Evolutionary conservation across 2,329 filamentous ascomycete species (phyloP).

Genomic region (Aspergillus persii): DNA sequence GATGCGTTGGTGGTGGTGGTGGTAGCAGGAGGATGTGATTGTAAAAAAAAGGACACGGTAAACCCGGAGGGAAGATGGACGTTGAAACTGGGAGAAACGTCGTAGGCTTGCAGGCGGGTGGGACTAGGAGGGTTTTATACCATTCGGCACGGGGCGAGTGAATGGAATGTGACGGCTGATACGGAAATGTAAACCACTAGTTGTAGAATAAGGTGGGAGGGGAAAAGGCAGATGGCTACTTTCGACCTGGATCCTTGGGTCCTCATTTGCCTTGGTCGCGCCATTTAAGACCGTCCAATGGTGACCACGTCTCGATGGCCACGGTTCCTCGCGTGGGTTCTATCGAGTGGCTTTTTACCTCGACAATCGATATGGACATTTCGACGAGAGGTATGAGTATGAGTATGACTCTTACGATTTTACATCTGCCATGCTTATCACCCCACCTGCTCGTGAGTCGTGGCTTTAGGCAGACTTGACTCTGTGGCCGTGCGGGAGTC

Average conservation of each 20-base stretch:
- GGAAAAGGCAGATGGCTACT: not conserved
- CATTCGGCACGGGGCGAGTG: slow-evolving; percentile 9
- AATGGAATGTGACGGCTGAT: slow-evolving; percentile 7
- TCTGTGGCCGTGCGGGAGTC: not conserved
- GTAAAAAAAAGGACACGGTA: not conserved
- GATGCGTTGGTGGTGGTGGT: not conserved
- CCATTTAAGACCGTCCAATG: not conserved
- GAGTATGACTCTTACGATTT: not conserved
- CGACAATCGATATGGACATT: not conserved
- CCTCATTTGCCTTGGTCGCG: not conserved
- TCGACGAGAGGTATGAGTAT: too few relatives aligned
- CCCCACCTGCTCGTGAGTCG: not conserved
- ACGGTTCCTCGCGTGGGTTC: slow-evolving; percentile 29
- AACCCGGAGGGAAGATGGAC: not conserved
- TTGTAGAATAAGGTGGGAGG: slow-evolving; percentile 1
- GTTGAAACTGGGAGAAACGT: not conserved
- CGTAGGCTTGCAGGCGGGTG: slow-evolving; percentile 1
- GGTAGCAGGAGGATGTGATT: not conserved
- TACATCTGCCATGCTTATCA: not conserved
- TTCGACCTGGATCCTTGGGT: slow-evolving; percentile 1
- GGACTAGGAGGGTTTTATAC: slow-evolving; percentile 13
- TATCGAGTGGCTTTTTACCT: not conserved
- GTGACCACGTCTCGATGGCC: not conserved
- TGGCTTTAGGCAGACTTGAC: not conserved
- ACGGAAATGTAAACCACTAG: slow-evolving; percentile 2